phyloP scores from a whole-genome alignment of 108 stramenopile species.

The Skeletonema marinoi region DNA sequence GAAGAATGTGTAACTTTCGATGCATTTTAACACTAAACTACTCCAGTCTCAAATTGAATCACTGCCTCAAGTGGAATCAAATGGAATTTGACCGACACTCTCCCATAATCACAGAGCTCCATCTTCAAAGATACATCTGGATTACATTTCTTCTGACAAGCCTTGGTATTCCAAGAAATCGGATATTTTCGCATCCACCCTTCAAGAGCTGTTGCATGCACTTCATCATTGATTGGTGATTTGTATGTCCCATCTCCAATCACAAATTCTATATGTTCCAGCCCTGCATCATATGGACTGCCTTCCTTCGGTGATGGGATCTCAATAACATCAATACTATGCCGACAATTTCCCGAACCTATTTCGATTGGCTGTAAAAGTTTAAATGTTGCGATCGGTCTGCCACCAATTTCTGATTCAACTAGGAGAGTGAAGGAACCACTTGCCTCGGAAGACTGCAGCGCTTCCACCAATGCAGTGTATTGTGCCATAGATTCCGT shows the following conservation, averaged over 20 bases:
- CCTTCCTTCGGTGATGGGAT: conserved; percentile 61
- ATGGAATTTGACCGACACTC: conserved; percentile 55
- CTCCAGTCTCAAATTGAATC: conserved; percentile 34
- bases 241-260: conserved; percentile 29
- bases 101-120: conserved; percentile 30
- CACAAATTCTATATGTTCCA: conserved; percentile 65
- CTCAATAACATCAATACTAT: conserved; percentile 42
- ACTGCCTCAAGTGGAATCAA: conserved; percentile 45
- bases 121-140: conserved; percentile 56
- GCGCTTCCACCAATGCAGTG: conserved; percentile 16
- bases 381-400: conserved; percentile 53
- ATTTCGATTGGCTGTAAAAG: conserved; percentile 27
- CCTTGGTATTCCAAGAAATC: conserved; percentile 50
- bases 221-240: conserved; percentile 33
- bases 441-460: neutral
- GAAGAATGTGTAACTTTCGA: too few relatives aligned
- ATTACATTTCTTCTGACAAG: conserved; percentile 45
- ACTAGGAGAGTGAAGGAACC: conserved; percentile 35
- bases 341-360: neutral
- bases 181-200: conserved; percentile 31
- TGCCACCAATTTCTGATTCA: conserved; percentile 57
- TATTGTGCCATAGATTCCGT: conserved; percentile 45
- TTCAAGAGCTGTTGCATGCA: conserved; percentile 22
- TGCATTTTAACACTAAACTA: neutral
- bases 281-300: conserved; percentile 45